Percentiles rank a stretch among this genome's conserved stretches.
These are phyloP conservation scores for Nakazawaea wyomingensis DNA, from an alignment of 805 yeast genomes.

Conservation along the genomic window DNA sequence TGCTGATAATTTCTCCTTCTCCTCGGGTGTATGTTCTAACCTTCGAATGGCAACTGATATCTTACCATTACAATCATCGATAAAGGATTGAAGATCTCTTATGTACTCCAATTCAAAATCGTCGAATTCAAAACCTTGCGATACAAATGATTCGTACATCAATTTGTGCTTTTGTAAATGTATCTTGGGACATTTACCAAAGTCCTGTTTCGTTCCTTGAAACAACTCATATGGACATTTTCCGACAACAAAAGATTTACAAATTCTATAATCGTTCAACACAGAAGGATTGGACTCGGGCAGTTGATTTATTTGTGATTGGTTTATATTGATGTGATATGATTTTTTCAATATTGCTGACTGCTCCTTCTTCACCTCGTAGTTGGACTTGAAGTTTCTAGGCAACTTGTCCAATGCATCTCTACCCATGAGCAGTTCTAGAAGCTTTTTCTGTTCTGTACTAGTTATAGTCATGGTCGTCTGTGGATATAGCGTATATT, in stretches of 20 bases:
- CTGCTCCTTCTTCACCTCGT: slow-evolving; percentile 12
- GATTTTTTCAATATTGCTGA: slow-evolving; percentile 1
- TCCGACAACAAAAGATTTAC: slow-evolving; percentile 81
- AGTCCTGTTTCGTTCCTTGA: slow-evolving; percentile 72
- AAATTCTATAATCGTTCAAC: slow-evolving; percentile 54
- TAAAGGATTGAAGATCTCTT: slow-evolving; percentile 42
- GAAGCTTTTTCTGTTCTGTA: slow-evolving; percentile 64
- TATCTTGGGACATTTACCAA: slow-evolving; percentile 73
- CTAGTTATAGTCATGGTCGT: slow-evolving; percentile 30
- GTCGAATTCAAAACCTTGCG: slow-evolving; percentile 30
- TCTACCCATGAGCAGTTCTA: slow-evolving; percentile 80
- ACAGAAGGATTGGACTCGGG: slow-evolving; percentile 22
- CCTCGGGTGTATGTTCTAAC: slow-evolving; percentile 73
- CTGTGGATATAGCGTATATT: too few species aligned
- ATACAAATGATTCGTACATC: slow-evolving; percentile 54
- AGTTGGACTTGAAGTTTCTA: slow-evolving; percentile 19
- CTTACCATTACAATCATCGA: slow-evolving; percentile 62
- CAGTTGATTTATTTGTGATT: background rate
- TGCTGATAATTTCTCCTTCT: slow-evolving; percentile 21
- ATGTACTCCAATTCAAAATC: slow-evolving; percentile 46
- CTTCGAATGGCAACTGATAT: slow-evolving; percentile 58
- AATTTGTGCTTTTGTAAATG: slow-evolving; percentile 73
- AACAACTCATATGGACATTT: slow-evolving; percentile 83
- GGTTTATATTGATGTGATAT: slow-evolving; percentile 7
- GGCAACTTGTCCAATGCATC: slow-evolving; percentile 35